Base-by-base conservation (phyloP, 305 asterid genomes). In the Fraxinus albicans region DNA sequence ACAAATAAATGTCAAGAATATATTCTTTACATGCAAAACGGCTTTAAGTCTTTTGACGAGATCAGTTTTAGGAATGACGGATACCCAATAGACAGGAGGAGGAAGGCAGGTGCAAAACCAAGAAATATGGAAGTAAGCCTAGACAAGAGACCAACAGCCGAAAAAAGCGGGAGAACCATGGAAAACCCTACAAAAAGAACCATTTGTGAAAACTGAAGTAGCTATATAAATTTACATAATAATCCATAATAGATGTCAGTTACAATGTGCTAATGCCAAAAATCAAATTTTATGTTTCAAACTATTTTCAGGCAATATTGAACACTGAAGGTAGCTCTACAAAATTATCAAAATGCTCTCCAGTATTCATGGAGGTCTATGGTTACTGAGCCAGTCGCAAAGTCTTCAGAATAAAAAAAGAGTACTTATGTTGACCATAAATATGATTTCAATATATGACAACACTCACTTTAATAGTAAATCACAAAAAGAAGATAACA, bases 51-150 rank as follows among this genome's bases (percentile, higher is more conserved):
- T 79, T 40, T 34, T 70, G 60, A 72, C 6, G 35, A 42, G 44
- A 47, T 27, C 44, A 79, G 77, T 63, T 74, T 65, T 36, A 77
- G 76, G 85, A 78, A 84, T 82, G 86, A 87, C 77, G 79, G 82
- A 35, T 92, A 96, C 99, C 98, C 99, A 34, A 96, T 96, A 19
- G 98, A 96, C 69, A 96, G 93, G 76, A 96, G 94, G 87, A 94
- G 95, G 88, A 94, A 96, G 25, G 99, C 89, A 29, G 99, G 99
- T 38, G 98, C 98, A 82, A 96, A 92, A 79, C 99, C 98, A 47
- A 96, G 97, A 91, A 87, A 93, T 81, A 94, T 91, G 81, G 98
- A 93, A 87, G 90, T 91, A 77, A 96, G 94, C 85, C 99, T 91
- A 72, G 98, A 90, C 83, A 94, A 87, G 88, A 92, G 86, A 83